Base-by-base conservation (phyloP, 1,284 basidiomycete species). In the Stereum hirsutum region DNA sequence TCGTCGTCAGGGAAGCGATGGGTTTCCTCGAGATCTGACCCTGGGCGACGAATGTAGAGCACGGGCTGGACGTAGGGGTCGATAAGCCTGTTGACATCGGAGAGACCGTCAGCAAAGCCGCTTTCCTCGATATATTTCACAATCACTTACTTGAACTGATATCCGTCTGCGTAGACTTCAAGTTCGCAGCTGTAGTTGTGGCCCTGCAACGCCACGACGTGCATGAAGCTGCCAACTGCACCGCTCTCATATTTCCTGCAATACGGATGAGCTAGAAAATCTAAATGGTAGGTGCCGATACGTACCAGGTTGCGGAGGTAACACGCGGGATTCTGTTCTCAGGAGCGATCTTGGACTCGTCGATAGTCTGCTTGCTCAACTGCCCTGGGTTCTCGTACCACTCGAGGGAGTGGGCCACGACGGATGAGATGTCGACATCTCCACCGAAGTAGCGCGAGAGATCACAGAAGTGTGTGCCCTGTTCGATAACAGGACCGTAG, bases 361-460 rank as follows among this genome's bases (percentile, higher is more conserved):
- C 86, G 46, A 96, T 69, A 24, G 73, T 66, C 55, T 94, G 76
- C 63, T 87, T 90, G 52, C 79, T 80, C 30, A 99, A 76, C 24
- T 81, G 62, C 24, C 95, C 96, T 3, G 95, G 89, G 50, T 81
- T 77, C 63, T 96, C 92, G 61, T 93, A 75, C 82, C 85, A 92
- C 60, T 95, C 90, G 34, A 95, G 73, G 6, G 90, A 90, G 60
- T 91, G 89, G 7, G 90, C 89, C 39, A 70, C 72, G 31, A 98
- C 92, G 36, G 80, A 80, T 46, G 74, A 66, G 48, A 95, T 82
- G 58, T 96, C 89, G 46, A 98, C 92, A 55, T 98, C 95, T 34
- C 95, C 95, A 43, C 94, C 95, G 64, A 99, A 98, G 75, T 98
- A 99, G 53, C 95, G 85, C 42, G 91, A 94, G 35, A 94, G 72